These are phyloP conservation scores for Tylopilus cervinicoccineus DNA, from an alignment of 768 basidiomycete genomes.

Conservation along the genomic window DNA sequence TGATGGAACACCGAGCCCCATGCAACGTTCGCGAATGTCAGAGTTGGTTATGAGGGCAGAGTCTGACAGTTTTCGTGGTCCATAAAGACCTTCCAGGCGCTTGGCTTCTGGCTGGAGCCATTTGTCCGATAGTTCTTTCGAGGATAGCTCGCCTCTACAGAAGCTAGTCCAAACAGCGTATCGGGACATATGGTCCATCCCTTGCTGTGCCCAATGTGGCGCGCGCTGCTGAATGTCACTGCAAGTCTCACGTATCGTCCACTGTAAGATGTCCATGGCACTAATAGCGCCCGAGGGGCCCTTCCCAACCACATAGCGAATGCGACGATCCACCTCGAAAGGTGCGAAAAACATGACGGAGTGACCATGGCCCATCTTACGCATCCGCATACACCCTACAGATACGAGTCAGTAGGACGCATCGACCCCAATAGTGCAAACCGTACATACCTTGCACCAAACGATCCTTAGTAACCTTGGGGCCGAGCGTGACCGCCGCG, in stretches of 20 bases:
- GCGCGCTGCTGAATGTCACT: constrained; percentile 35
- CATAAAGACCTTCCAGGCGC: constrained; percentile 27
- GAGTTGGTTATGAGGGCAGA: neutral
- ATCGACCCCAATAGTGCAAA: neutral
- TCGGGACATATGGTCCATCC: constrained; percentile 33
- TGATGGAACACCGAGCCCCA: constrained; percentile 5
- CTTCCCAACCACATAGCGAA: constrained; percentile 28
- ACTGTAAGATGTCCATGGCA: constrained; percentile 37
- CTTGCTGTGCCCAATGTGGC: constrained; percentile 45
- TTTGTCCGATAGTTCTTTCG: constrained; percentile 6
- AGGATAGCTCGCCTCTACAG: constrained; percentile 1
- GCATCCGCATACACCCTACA: constrained; percentile 54
- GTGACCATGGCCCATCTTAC: constrained; percentile 45
- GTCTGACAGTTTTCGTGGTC: neutral
- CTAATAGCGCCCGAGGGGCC: neutral
- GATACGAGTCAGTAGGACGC: neutral
- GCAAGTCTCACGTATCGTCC: constrained; percentile 46
- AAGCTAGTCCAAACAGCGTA: constrained; percentile 22
- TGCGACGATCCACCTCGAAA: constrained; percentile 39
- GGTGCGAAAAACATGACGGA: constrained; percentile 48
- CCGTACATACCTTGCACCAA: constrained; percentile 13
- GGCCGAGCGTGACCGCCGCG: constrained; percentile 14
- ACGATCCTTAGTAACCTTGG: constrained; percentile 15
- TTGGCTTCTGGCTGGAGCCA: constrained; percentile 44
- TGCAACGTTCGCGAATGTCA: constrained; percentile 2